Evolutionary conservation across 2,329 filamentous ascomycete genomes (phyloP).

Genomic region (Ophiostoma fasciatum): DNA sequence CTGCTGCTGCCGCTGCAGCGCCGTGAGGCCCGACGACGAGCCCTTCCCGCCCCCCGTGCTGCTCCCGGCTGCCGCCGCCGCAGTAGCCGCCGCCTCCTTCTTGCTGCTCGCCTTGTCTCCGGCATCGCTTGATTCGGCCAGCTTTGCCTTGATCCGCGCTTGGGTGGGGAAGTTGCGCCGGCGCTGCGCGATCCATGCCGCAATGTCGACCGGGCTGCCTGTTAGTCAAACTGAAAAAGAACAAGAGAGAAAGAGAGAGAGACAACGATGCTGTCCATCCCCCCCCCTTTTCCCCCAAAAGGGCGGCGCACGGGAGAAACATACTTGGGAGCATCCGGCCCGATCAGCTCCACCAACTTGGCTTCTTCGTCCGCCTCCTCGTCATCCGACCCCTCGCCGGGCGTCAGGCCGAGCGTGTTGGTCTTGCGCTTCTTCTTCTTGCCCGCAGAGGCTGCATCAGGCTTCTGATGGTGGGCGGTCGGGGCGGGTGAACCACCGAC

Average conservation of each 20-base stretch:
- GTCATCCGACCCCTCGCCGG: slow-evolving; percentile 50
- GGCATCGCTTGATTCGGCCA: slow-evolving; percentile 24
- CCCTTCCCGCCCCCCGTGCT: slow-evolving; percentile 19
- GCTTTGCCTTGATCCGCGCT: slow-evolving; percentile 50
- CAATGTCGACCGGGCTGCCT: slow-evolving; percentile 50
- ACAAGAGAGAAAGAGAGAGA: not conserved
- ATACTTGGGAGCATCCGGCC: slow-evolving; percentile 40
- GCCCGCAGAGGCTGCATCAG: slow-evolving; percentile 33
- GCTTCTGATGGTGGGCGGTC: slow-evolving; percentile 29
- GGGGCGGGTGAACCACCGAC: not conserved
- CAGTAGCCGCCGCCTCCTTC: not conserved
- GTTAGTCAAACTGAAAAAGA: slow-evolving; percentile 7
- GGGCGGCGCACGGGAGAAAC: slow-evolving; percentile 11
- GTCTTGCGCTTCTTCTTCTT: slow-evolving; percentile 61
- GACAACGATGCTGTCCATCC: no score
- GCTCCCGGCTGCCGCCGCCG: not conserved
- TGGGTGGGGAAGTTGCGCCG: slow-evolving; percentile 68
- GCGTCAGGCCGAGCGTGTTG: slow-evolving; percentile 57
- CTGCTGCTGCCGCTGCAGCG: slow-evolving; percentile 37
- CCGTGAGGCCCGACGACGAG: slow-evolving; percentile 23
- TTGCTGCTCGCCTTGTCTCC: no score
- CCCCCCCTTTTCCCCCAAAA: no score
- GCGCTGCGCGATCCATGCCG: slow-evolving; percentile 68
- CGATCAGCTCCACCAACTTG: slow-evolving; percentile 36
- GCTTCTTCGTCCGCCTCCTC: slow-evolving; percentile 59